A percentile compares a stretch with the other conserved stretches of the same genome.
Evolutionary conservation across 2,329 filamentous ascomycete species (phyloP).

Genomic region (Xylaria sp.): DNA sequence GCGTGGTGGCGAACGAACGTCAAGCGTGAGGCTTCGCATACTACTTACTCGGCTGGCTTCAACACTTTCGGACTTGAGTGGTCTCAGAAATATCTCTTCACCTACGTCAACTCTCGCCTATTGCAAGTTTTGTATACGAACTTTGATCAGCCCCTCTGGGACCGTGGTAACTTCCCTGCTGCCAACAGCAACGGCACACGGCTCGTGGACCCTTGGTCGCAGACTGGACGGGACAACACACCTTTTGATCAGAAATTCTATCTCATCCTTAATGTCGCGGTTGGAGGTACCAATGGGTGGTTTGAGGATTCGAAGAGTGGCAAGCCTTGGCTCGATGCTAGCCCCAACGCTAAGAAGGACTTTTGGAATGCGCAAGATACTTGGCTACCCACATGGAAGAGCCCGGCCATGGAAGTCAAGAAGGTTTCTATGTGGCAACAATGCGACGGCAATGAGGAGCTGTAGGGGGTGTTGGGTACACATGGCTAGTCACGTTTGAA

Average conservation of each 20-base stretch:
- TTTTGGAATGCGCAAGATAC: constrained; percentile 76
- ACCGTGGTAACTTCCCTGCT: constrained; percentile 74
- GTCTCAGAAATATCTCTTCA: constrained; percentile 90
- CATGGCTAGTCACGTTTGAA: not conserved
- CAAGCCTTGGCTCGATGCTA: constrained; percentile 84
- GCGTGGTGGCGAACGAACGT: constrained; percentile 87
- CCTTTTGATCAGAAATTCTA: constrained; percentile 83
- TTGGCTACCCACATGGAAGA: constrained; percentile 79
- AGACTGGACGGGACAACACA: constrained; percentile 69
- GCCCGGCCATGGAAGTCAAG: constrained; percentile 74
- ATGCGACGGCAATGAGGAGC: constrained; percentile 69
- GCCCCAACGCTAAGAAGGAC: constrained; percentile 73
- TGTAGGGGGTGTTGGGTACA: constrained; percentile 49
- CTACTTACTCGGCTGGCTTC: constrained; percentile 74
- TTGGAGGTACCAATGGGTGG: constrained; percentile 85
- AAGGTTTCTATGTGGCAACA: constrained; percentile 78
- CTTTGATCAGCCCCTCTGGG: constrained; percentile 75
- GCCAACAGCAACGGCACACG: constrained; percentile 73
- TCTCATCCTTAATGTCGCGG: constrained; percentile 79
- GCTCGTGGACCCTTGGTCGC: constrained; percentile 71
- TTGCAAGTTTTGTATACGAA: constrained; percentile 84
- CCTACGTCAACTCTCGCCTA: constrained; percentile 83
- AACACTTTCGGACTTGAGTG: constrained; percentile 87
- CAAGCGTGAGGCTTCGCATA: constrained; percentile 79
- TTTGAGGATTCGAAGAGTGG: constrained; percentile 76